Evolutionary conservation across 768 basidiomycete genomes (phyloP).

Genomic region (Crucibulum laeve): DNA sequence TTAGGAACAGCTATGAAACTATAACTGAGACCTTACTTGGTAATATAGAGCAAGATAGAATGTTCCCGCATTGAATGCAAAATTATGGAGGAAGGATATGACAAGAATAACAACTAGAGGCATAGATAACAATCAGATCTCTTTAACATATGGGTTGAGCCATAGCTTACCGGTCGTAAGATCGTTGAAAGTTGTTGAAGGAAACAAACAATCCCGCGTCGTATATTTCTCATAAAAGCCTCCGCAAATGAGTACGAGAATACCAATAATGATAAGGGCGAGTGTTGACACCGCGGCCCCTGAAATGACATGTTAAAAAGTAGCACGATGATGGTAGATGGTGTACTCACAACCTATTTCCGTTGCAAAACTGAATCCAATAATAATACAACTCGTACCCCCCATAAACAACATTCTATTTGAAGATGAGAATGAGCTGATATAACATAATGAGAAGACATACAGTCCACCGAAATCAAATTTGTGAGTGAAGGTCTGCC

Average conservation of each 20-base stretch:
- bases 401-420: slow-evolving; percentile 67
- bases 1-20: slow-evolving; percentile 7
- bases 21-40: slow-evolving; percentile 47
- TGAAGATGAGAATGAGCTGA: slow-evolving; percentile 10
- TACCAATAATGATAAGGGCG: slow-evolving; percentile 52
- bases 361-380: slow-evolving; percentile 77
- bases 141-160: slow-evolving; percentile 7
- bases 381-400: slow-evolving; percentile 68
- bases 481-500: slow-evolving; percentile 44
- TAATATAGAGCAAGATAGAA: slow-evolving; percentile 83
- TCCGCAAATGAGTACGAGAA: slow-evolving; percentile 49
- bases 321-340: slow-evolving; percentile 6
- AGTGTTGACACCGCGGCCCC: slow-evolving; percentile 65
- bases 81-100: slow-evolving; percentile 76
- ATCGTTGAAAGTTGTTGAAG: slow-evolving; percentile 56
- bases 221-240: slow-evolving; percentile 68
- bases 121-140: slow-evolving; percentile 10
- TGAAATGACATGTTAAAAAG: slow-evolving; percentile 24
- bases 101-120: slow-evolving; percentile 56
- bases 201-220: slow-evolving; percentile 68
- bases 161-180: slow-evolving; percentile 48
- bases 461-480: slow-evolving; percentile 83
- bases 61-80: slow-evolving; percentile 80
- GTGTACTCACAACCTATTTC: slow-evolving; percentile 58
- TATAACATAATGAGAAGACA: slow-evolving; percentile 23